These are phyloP conservation scores for Amaranthus cruentus DNA, from an alignment of 148 eudicot genomes.

Conservation along the genomic window DNA sequence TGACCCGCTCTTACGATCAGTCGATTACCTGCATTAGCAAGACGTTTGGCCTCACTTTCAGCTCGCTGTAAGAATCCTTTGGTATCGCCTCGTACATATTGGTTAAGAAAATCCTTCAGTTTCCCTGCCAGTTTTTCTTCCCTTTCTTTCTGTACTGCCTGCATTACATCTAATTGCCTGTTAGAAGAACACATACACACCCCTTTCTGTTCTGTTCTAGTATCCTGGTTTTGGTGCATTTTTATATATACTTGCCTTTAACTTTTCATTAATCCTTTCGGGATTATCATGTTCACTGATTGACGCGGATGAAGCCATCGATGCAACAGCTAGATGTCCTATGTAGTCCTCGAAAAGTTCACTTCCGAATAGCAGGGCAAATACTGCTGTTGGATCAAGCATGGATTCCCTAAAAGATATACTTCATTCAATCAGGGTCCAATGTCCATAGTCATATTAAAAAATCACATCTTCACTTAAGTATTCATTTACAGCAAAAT, in stretches of 20 bases:
- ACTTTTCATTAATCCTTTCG: slow-evolving; percentile 61
- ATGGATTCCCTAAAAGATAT: slow-evolving; percentile 60
- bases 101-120: slow-evolving; percentile 59
- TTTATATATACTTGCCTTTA: slow-evolving; percentile 60
- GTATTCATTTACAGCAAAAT: background rate
- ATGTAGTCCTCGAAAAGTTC: slow-evolving; percentile 93
- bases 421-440: background rate
- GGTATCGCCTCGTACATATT: slow-evolving; percentile 74
- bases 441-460: background rate
- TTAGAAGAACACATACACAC: slow-evolving; percentile 7
- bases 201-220: background rate
- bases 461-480: background rate
- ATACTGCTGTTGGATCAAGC: slow-evolving; percentile 96
- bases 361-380: slow-evolving; percentile 87
- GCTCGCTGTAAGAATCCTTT: slow-evolving; percentile 58
- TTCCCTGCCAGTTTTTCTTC: slow-evolving; percentile 72
- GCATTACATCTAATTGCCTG: slow-evolving; percentile 16
- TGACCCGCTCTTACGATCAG: no score
- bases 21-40: slow-evolving; percentile 61
- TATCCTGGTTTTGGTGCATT: background rate
- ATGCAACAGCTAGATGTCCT: slow-evolving; percentile 88
- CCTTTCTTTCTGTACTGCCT: slow-evolving; percentile 84
- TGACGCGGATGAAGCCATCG: slow-evolving; percentile 88
- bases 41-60: slow-evolving; percentile 71
- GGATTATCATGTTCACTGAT: slow-evolving; percentile 58